phyloP scores from a whole-genome alignment of 1,284 basidiomycete species.

The Irpex sp. region DNA sequence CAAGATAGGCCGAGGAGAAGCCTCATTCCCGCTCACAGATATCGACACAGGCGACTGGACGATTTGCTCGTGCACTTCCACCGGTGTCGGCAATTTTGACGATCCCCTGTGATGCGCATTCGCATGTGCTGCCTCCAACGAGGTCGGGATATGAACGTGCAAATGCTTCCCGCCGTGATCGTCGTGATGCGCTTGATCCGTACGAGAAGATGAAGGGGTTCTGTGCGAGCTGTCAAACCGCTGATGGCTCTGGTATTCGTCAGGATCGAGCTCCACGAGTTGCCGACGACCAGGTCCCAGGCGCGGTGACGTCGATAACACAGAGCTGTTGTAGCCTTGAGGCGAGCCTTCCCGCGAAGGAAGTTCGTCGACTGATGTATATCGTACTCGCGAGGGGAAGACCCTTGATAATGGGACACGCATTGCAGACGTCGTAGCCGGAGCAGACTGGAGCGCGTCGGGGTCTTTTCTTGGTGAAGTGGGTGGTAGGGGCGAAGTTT shows the following conservation, averaged over 20 bases:
- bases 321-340: conserved; percentile 16
- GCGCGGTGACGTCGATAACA: conserved; percentile 6
- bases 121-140: background rate
- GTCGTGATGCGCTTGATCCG: background rate
- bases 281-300: conserved; percentile 12
- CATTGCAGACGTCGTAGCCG: conserved; percentile 17
- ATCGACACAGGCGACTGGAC: conserved; percentile 5
- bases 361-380: conserved; percentile 20
- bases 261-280: conserved; percentile 12
- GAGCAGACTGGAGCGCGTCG: conserved; percentile 21
- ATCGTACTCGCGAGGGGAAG: conserved; percentile 30
- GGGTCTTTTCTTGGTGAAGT: conserved; percentile 21
- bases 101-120: background rate
- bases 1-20: conserved; percentile 9
- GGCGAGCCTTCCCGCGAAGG: conserved; percentile 16
- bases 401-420: conserved; percentile 26
- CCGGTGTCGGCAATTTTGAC: conserved; percentile 13
- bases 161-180: background rate
- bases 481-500: conserved; percentile 26
- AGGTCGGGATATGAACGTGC: conserved; percentile 4
- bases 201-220: background rate
- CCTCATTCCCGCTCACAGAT: background rate
- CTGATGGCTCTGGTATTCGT: conserved; percentile 4
- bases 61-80: background rate
- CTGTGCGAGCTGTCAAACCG: background rate